A percentile compares a stretch with the other conserved stretches of the same genome.
Evolutionary conservation across 192 early-diverging fungal genomes (phyloP).

Genomic region (Glomus cerebriforme): DNA sequence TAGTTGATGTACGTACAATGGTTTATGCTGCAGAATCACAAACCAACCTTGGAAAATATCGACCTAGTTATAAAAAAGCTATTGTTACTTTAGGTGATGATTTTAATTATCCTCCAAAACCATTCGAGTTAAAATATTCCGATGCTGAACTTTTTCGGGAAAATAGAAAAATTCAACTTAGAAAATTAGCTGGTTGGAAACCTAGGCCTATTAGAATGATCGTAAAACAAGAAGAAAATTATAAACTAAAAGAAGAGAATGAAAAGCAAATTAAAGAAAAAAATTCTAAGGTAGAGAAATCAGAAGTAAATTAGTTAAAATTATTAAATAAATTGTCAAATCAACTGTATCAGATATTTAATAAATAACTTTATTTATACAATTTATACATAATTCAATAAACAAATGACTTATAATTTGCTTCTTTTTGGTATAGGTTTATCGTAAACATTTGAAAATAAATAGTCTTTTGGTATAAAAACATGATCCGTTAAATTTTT

Average conservation of each 20-base stretch:
- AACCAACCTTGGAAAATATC: constrained; percentile 33
- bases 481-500: constrained; percentile 25
- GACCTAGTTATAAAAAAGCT: constrained; percentile 59
- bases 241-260: not conserved
- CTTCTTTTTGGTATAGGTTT: constrained; percentile 14
- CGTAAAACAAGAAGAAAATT: not conserved
- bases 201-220: not conserved
- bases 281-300: too few species aligned
- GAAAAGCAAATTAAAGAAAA: not conserved
- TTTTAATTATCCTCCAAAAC: constrained; percentile 52
- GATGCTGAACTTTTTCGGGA: not conserved
- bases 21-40: constrained; percentile 71
- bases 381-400: too few species aligned
- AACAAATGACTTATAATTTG: constrained; percentile 17
- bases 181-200: not conserved
- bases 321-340: too few species aligned
- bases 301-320: too few species aligned
- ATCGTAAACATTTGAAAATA: constrained; percentile 11
- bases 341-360: too few species aligned
- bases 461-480: constrained; percentile 27
- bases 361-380: too few species aligned
- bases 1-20: constrained; percentile 88
- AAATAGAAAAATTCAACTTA: not conserved
- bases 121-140: constrained; percentile 6
- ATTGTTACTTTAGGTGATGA: constrained; percentile 56